Evolutionary conservation across 2,329 filamentous ascomycete genomes (phyloP).

Genomic region (Fusarium stilboides): DNA sequence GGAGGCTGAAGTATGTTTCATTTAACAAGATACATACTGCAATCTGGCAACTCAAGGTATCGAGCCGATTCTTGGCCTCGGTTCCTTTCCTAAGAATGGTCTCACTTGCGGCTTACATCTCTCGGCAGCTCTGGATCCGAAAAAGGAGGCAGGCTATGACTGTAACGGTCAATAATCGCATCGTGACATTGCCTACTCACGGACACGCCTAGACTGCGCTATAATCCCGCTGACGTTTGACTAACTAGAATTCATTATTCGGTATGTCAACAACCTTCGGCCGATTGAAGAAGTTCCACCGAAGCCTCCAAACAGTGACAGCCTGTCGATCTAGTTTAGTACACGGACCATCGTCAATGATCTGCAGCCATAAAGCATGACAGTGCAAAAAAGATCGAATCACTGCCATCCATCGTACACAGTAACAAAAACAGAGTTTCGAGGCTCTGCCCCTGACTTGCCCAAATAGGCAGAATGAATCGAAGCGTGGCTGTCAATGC

Average conservation of each 20-base stretch:
- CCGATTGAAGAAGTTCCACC: conserved; percentile 38
- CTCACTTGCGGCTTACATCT: conserved; percentile 19
- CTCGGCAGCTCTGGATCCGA: conserved; percentile 20
- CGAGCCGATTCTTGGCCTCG: conserved; percentile 9
- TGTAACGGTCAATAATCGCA: conserved; percentile 1
- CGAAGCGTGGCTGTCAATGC: conserved; percentile 17
- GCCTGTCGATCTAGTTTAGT: conserved; percentile 27
- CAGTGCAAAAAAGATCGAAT: conserved; percentile 11
- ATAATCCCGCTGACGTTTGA: conserved; percentile 32
- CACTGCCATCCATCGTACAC: conserved; percentile 21
- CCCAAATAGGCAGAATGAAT: conserved; percentile 31
- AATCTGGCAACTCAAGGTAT: conserved; percentile 15
- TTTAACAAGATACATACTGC: conserved; percentile 31
- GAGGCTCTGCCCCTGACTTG: conserved; percentile 28
- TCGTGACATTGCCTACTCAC: conserved; percentile 19
- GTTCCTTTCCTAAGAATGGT: conserved; percentile 28
- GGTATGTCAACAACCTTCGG: conserved; percentile 28
- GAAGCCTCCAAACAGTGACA: conserved; percentile 16
- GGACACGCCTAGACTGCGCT: background rate
- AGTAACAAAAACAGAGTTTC: conserved; percentile 15
- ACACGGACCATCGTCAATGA: conserved; percentile 11
- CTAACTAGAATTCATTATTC: background rate
- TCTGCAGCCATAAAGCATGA: conserved; percentile 35
- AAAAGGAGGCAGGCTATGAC: conserved; percentile 10
- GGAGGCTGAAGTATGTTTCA: conserved; percentile 1